phyloP scores from a whole-genome alignment of 345 rosid species.

The Toxicodendron radicans region DNA sequence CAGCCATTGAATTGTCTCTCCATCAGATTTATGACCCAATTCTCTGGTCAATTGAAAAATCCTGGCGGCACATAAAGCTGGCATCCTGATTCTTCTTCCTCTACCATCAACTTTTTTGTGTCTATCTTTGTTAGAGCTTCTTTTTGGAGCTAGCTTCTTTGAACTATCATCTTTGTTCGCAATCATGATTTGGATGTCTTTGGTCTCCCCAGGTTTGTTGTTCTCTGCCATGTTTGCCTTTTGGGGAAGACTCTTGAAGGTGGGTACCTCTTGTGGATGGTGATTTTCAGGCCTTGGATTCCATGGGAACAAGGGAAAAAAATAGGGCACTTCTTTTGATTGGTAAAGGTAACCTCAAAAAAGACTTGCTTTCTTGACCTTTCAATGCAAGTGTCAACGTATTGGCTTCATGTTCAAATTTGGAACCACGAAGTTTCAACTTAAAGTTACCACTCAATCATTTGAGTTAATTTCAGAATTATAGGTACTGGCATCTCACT shows the following conservation, averaged over 20 bases:
- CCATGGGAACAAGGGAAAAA: constrained; percentile 40
- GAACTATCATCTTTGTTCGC: constrained; percentile 44
- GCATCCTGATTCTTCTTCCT: constrained; percentile 78
- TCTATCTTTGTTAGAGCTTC: constrained; percentile 69
- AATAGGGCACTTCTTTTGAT: constrained; percentile 26
- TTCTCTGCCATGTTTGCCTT: constrained; percentile 31
- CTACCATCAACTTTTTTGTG: constrained; percentile 79
- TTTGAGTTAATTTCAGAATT: constrained; percentile 6
- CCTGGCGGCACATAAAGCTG: constrained; percentile 74
- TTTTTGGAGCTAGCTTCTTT: constrained; percentile 52
- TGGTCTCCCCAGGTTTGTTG: constrained; percentile 46
- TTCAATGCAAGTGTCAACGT: constrained; percentile 27
- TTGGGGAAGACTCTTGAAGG: constrained; percentile 27
- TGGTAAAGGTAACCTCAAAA: constrained; percentile 34
- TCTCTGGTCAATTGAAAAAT: constrained; percentile 73
- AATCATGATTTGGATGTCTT: constrained; percentile 46
- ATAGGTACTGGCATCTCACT: neutral
- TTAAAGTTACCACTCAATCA: constrained; percentile 39
- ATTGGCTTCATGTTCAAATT: constrained; percentile 35
- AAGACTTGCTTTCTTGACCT: constrained; percentile 30
- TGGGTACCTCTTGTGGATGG: constrained; percentile 28
- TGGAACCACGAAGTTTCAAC: constrained; percentile 41
- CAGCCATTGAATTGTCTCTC: constrained; percentile 77
- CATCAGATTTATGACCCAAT: constrained; percentile 74
- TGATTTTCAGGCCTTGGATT: constrained; percentile 43